A percentile compares a stretch with the other conserved stretches of the same genome.
Conservation (phyloP, 2,329 filamentous ascomycete species). For the Fusarium secorum region DNA sequence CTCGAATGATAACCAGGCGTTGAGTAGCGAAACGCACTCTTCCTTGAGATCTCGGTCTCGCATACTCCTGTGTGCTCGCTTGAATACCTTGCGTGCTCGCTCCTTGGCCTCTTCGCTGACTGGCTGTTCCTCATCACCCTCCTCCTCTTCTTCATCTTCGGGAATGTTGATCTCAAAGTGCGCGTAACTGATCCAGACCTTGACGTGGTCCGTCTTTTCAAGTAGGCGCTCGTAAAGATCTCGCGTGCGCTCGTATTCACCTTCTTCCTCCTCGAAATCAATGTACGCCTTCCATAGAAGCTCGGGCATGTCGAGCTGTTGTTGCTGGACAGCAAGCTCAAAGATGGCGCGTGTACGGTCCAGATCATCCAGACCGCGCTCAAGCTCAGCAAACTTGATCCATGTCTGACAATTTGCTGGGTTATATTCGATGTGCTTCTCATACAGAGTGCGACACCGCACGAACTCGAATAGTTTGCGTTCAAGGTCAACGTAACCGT, state of each 20-base stretch:
- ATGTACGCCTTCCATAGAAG: constrained; percentile 98
- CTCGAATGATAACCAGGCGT: constrained; percentile 93
- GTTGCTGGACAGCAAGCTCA: constrained; percentile 85
- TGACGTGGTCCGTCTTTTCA: constrained; percentile 96
- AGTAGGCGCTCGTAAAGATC: constrained; percentile 88
- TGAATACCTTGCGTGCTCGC: constrained; percentile 83
- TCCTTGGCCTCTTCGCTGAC: constrained; percentile 85
- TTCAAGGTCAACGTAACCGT: constrained; percentile 91
- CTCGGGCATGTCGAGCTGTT: constrained; percentile 94
- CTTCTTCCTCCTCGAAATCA: constrained; percentile 96
- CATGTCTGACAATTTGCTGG: constrained; percentile 89
- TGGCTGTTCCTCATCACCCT: constrained; percentile 68
- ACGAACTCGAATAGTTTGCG: constrained; percentile 93
- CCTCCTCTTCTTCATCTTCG: constrained; percentile 70
- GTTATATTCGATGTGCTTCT: constrained; percentile 95
- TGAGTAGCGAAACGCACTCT: constrained; percentile 90
- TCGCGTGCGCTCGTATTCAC: constrained; percentile 84
- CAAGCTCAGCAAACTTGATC: constrained; percentile 95
- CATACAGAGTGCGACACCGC: constrained; percentile 88
- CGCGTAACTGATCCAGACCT: constrained; percentile 99
- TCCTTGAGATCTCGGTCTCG: constrained; percentile 91
- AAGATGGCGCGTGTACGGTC: constrained; percentile 91
- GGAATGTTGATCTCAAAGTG: constrained; percentile 97
- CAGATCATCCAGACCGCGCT: constrained; percentile 88
- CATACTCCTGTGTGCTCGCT: constrained; percentile 84